Conservation (phyloP, 2,329 filamentous ascomycete genomes). For the Neurospora sp. region DNA sequence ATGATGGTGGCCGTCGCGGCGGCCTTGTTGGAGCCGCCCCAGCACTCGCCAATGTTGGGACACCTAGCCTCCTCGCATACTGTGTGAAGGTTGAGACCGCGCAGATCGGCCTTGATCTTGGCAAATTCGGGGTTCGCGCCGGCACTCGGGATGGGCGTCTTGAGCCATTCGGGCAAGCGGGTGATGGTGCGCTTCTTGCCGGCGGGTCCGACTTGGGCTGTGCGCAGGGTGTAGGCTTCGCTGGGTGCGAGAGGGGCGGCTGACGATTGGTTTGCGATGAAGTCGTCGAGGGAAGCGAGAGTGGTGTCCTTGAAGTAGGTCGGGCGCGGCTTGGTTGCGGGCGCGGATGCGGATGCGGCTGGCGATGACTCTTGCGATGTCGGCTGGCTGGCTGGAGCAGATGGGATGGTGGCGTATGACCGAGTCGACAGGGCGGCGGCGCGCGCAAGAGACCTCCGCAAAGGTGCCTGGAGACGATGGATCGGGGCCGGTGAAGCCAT, state of each 20-base stretch:
- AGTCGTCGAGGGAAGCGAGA: conserved; percentile 49
- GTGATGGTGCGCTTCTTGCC: conserved; percentile 56
- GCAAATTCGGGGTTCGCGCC: conserved; percentile 75
- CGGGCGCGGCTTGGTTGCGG: conserved; percentile 24
- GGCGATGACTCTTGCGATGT: conserved; percentile 14
- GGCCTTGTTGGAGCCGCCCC: conserved; percentile 82
- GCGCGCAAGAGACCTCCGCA: conserved; percentile 29
- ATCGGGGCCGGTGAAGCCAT: conserved; percentile 34
- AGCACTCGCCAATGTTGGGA: conserved; percentile 96
- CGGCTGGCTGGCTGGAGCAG: conserved; percentile 17
- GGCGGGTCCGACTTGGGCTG: conserved; percentile 53
- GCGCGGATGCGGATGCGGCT: conserved; percentile 8
- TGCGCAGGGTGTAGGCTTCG: conserved; percentile 52
- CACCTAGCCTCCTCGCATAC: conserved; percentile 97
- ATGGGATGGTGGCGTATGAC: conserved; percentile 38
- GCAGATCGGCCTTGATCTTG: conserved; percentile 86
- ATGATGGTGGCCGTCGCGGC: conserved; percentile 97
- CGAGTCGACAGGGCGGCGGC: conserved; percentile 25
- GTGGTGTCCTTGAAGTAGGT: conserved; percentile 52
- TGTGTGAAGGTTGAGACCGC: conserved; percentile 83
- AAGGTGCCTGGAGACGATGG: conserved; percentile 31
- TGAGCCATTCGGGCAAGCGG: conserved; percentile 85
- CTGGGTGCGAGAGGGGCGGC: conserved; percentile 34
- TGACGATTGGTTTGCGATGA: conserved; percentile 35
- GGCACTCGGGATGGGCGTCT: conserved; percentile 72